Evolutionary conservation across 2,329 filamentous ascomycete genomes (phyloP).

Genomic region (Xylariaceae sp.): DNA sequence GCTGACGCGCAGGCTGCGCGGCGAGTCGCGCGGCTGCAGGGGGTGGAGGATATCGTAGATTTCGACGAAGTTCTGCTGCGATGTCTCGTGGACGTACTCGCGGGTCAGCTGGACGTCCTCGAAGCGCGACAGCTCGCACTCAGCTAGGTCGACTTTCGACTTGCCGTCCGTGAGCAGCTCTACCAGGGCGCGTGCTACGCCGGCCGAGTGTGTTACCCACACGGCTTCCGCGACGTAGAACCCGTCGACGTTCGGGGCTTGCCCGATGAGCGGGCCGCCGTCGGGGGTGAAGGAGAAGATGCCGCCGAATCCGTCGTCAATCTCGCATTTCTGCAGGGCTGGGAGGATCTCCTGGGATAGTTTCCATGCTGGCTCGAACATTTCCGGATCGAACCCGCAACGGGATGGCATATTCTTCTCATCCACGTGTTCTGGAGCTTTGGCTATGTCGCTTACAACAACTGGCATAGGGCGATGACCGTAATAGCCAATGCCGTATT

Average conservation of each 20-base stretch:
- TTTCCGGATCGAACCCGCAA: constrained; percentile 15
- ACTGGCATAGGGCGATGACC: constrained; percentile 20
- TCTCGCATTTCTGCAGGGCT: constrained; percentile 14
- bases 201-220: constrained; percentile 22
- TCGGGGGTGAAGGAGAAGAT: constrained; percentile 22
- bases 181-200: constrained; percentile 18
- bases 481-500: constrained; percentile 21
- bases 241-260: constrained; percentile 19
- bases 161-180: constrained; percentile 20
- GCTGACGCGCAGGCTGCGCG: constrained; percentile 13
- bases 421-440: constrained; percentile 14
- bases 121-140: constrained; percentile 21
- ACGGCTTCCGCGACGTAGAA: constrained; percentile 22
- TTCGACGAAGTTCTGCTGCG: constrained; percentile 19
- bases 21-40: constrained; percentile 18
- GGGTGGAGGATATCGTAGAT: constrained; percentile 22
- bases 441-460: constrained; percentile 9
- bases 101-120: constrained; percentile 18
- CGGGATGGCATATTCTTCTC: constrained; percentile 20
- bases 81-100: constrained; percentile 19
- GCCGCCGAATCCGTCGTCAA: constrained; percentile 20
- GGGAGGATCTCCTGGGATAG: constrained; percentile 19
- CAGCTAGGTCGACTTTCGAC: constrained; percentile 17
- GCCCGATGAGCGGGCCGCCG: constrained; percentile 17
- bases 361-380: constrained; percentile 20